Evolutionary conservation across 495 filamentous ascomycete species (phyloP).

Genomic region (Hypoxylon rickii): DNA sequence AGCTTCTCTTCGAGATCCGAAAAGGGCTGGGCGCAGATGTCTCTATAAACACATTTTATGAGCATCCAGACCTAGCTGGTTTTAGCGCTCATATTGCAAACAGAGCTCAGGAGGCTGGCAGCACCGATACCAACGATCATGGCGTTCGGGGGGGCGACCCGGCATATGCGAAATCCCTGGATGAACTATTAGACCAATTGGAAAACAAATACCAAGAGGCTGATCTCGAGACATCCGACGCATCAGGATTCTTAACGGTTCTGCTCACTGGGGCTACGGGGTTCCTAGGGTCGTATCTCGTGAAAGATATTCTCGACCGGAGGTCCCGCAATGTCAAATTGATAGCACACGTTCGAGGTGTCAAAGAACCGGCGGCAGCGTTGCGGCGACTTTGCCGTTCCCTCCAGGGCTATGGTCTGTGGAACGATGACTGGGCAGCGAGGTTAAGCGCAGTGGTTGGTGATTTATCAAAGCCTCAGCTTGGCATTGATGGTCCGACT

Average conservation of each 20-base stretch:
- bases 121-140: slow-evolving; percentile 38
- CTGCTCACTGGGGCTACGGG: slow-evolving; percentile 40
- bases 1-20: slow-evolving; percentile 71
- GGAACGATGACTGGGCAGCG: slow-evolving; percentile 69
- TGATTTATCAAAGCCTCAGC: slow-evolving; percentile 69
- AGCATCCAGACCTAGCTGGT: slow-evolving; percentile 70
- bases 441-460: slow-evolving; percentile 71
- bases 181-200: slow-evolving; percentile 44
- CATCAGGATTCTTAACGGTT: slow-evolving; percentile 51
- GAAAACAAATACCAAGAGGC: slow-evolving; percentile 46
- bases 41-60: slow-evolving; percentile 76
- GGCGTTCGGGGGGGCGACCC: slow-evolving; percentile 64
- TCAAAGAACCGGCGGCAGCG: slow-evolving; percentile 54
- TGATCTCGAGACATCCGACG: slow-evolving; percentile 33
- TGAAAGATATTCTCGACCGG: slow-evolving; percentile 72
- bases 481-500: slow-evolving; percentile 66
- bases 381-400: slow-evolving; percentile 58
- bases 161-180: slow-evolving; percentile 65
- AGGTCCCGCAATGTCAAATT: slow-evolving; percentile 62
- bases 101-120: slow-evolving; percentile 34
- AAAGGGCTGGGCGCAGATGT: slow-evolving; percentile 69
- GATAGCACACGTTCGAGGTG: slow-evolving; percentile 76
- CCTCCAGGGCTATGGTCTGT: slow-evolving; percentile 76
- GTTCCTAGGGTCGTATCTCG: slow-evolving; percentile 69
- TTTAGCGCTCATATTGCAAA: slow-evolving; percentile 77